Conservation (phyloP, 306 rosid species). For the Sindora glabra region DNA sequence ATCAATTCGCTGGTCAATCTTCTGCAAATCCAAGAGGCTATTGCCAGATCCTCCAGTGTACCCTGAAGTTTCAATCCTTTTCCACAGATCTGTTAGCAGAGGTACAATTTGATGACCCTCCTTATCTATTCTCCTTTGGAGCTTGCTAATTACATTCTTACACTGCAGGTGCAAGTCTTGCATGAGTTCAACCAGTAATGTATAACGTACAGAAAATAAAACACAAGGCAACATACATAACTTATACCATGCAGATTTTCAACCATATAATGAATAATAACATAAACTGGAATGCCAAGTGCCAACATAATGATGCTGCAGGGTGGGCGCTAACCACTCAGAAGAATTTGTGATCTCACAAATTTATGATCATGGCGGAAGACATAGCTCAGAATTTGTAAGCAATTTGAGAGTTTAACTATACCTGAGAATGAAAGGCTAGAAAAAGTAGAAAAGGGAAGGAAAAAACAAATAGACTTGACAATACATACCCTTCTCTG, state of each 20-base stretch:
- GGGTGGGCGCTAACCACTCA: no score
- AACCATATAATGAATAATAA: background rate
- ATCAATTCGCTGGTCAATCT: constrained; percentile 84
- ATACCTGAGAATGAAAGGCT: no score
- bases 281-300: no score
- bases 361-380: background rate
- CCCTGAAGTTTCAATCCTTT: constrained; percentile 66
- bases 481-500: constrained; percentile 69
- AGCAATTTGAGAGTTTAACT: background rate
- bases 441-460: background rate
- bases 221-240: constrained; percentile 2
- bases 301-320: no score
- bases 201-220: constrained; percentile 7
- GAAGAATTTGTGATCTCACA: background rate
- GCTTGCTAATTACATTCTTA: constrained; percentile 82
- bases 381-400: background rate
- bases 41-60: constrained; percentile 47
- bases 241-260: no score
- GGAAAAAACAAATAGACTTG: constrained; percentile 7
- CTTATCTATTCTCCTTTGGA: constrained; percentile 80
- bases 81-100: constrained; percentile 85
- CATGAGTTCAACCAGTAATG: constrained; percentile 13
- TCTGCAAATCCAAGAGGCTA: constrained; percentile 61
- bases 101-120: constrained; percentile 91
- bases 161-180: constrained; percentile 49